These are phyloP conservation scores for Leccinum rimulosum DNA, from an alignment of 768 basidiomycete genomes.

Conservation along the genomic window DNA sequence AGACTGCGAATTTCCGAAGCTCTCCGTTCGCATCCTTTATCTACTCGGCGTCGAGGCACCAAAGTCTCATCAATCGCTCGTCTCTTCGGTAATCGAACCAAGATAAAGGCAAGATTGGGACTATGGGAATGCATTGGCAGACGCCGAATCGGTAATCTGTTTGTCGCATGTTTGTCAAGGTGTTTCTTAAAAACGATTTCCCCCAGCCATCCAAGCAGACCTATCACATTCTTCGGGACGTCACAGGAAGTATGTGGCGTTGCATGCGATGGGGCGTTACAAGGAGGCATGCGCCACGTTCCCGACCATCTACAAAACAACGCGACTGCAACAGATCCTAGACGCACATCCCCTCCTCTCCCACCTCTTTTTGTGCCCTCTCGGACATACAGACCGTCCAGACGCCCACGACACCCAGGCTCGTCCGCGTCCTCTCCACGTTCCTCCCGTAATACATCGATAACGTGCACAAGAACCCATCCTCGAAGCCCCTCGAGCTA, in stretches of 20 bases:
- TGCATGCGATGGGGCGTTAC: neutral
- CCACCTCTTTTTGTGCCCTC: slow-evolving; percentile 42
- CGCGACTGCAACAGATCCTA: slow-evolving; percentile 65
- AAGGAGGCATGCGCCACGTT: neutral
- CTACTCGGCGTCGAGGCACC: too few species aligned
- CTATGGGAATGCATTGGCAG: slow-evolving; percentile 4
- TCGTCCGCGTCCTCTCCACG: slow-evolving; percentile 55
- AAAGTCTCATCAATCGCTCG: neutral
- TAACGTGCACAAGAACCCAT: slow-evolving; percentile 26
- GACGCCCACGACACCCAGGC: slow-evolving; percentile 50
- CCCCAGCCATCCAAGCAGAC: slow-evolving; percentile 5
- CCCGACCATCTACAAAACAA: slow-evolving; percentile 57
- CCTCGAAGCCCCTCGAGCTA: slow-evolving; percentile 63
- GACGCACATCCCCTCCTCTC: slow-evolving; percentile 48
- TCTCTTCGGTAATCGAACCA: slow-evolving; percentile 11
- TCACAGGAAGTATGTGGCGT: slow-evolving; percentile 1
- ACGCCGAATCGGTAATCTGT: slow-evolving; percentile 4
- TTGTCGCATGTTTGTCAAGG: neutral
- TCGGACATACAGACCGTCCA: slow-evolving; percentile 61
- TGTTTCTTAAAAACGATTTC: neutral
- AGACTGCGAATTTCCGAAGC: too few species aligned
- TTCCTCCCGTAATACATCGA: slow-evolving; percentile 53
- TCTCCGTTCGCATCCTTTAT: too few species aligned
- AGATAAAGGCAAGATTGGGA: neutral
- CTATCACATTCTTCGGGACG: neutral